A percentile compares a stretch with the other conserved stretches of the same genome.
phyloP scores from a whole-genome alignment of 768 basidiomycete genomes.

The Phlebiopsis flavidoalba region DNA sequence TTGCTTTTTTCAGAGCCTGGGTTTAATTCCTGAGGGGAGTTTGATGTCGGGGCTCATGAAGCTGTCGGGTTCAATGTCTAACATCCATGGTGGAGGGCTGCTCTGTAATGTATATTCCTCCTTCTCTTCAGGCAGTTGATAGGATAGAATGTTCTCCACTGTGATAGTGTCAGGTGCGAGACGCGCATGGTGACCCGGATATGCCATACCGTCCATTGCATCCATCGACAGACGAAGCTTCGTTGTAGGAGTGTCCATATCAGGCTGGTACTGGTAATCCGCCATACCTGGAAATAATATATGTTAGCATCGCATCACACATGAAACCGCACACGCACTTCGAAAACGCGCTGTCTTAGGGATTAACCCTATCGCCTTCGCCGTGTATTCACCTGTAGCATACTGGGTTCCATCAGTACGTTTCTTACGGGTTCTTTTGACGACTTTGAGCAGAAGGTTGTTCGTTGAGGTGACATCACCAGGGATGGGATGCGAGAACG shows the following conservation, averaged over 20 bases:
- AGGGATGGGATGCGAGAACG: slow-evolving; percentile 78
- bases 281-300: slow-evolving; percentile 64
- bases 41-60: slow-evolving; percentile 16
- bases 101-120: slow-evolving; percentile 51
- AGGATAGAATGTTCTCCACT: slow-evolving; percentile 77
- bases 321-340: slow-evolving; percentile 49
- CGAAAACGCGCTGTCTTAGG: slow-evolving; percentile 85
- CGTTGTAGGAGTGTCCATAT: slow-evolving; percentile 63
- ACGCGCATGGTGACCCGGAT: not conserved
- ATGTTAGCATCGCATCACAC: not conserved
- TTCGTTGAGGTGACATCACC: slow-evolving; percentile 74
- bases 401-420: slow-evolving; percentile 14
- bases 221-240: slow-evolving; percentile 71
- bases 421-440: slow-evolving; percentile 43
- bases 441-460: slow-evolving; percentile 84
- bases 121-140: slow-evolving; percentile 60
- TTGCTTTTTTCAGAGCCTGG: slow-evolving; percentile 42
- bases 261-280: slow-evolving; percentile 86
- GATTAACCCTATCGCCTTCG: slow-evolving; percentile 69
- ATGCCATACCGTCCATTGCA: slow-evolving; percentile 68
- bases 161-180: not conserved
- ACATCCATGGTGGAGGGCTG: slow-evolving; percentile 27
- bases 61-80: slow-evolving; percentile 49
- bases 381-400: slow-evolving; percentile 63
- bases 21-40: not conserved